phyloP scores from a whole-genome alignment of 148 eudicot genomes.

The Chenopodium quinoa region DNA sequence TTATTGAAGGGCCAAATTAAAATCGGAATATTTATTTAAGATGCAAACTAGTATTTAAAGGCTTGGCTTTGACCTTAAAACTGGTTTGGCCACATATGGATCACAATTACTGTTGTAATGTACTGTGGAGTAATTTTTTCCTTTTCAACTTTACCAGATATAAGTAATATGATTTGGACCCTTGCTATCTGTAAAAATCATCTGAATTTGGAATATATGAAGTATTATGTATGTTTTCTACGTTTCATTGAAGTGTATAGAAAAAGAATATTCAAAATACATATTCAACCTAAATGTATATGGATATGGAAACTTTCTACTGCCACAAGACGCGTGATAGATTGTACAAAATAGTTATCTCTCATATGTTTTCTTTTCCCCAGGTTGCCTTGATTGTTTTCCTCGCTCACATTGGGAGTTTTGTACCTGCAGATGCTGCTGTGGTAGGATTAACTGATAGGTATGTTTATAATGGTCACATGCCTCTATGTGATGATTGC shows the following conservation, averaged over 20 bases:
- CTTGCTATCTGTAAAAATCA: background rate
- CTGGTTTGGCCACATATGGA: background rate
- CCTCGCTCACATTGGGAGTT: conserved; percentile 96
- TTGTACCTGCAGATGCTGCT: conserved; percentile 97
- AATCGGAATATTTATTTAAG: background rate
- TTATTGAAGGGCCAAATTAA: too few relatives aligned
- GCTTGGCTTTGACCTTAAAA: background rate
- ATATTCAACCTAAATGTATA: background rate
- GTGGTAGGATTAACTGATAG: conserved; percentile 95
- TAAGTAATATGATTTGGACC: background rate
- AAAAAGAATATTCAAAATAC: background rate
- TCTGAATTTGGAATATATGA: background rate
- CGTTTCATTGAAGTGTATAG: background rate
- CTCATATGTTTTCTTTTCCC: conserved; percentile 21
- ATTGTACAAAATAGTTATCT: background rate
- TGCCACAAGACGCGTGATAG: background rate
- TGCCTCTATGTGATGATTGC: background rate
- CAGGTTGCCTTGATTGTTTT: conserved; percentile 97
- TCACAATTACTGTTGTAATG: background rate
- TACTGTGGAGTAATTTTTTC: too few relatives aligned
- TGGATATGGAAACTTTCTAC: background rate
- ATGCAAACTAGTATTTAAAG: background rate
- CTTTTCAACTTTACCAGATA: background rate
- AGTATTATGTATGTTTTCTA: background rate
- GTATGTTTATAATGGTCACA: conserved; percentile 32